Percentiles rank a stretch among this genome's conserved stretches.
Conservation (phyloP, 192 early-diverging fungal genomes). For the Geosiphon pyriformis region DNA sequence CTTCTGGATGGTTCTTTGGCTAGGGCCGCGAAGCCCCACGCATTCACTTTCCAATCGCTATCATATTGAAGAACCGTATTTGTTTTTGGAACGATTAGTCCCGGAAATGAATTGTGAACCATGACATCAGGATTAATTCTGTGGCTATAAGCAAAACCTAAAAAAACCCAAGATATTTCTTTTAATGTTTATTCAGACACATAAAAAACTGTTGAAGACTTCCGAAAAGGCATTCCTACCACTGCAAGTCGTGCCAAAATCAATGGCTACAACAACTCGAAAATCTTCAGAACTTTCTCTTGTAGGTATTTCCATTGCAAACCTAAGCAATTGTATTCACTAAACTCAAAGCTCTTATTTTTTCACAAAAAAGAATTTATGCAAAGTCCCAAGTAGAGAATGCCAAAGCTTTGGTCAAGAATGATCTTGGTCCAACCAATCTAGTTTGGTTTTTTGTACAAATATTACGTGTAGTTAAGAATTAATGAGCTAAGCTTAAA, state of each 20-base stretch:
- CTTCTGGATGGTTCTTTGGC: not conserved
- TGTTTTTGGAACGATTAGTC: not conserved
- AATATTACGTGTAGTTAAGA: too few species aligned
- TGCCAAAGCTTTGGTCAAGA: too few species aligned
- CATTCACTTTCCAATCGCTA: not conserved
- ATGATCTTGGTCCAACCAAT: too few species aligned
- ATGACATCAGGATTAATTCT: not conserved
- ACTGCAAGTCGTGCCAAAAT: not conserved
- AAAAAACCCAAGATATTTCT: not conserved
- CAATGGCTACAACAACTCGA: not conserved
- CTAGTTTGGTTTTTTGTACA: too few species aligned
- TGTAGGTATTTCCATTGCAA: too few species aligned
- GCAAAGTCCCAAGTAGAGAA: too few species aligned
- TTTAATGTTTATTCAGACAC: not conserved
- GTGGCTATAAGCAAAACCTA: not conserved
- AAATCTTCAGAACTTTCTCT: not conserved
- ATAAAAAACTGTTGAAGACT: not conserved
- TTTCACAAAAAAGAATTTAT: too few species aligned
- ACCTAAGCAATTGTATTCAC: too few species aligned
- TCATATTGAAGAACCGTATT: constrained; percentile 5
- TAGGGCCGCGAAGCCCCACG: not conserved
- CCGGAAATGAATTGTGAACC: not conserved
- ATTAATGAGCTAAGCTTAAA: too few species aligned
- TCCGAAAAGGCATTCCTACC: not conserved
- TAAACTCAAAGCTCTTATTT: too few species aligned